These are phyloP conservation scores for Dunaliella sp. DNA, from an alignment of 139 green algal species.

Conservation along the genomic window DNA sequence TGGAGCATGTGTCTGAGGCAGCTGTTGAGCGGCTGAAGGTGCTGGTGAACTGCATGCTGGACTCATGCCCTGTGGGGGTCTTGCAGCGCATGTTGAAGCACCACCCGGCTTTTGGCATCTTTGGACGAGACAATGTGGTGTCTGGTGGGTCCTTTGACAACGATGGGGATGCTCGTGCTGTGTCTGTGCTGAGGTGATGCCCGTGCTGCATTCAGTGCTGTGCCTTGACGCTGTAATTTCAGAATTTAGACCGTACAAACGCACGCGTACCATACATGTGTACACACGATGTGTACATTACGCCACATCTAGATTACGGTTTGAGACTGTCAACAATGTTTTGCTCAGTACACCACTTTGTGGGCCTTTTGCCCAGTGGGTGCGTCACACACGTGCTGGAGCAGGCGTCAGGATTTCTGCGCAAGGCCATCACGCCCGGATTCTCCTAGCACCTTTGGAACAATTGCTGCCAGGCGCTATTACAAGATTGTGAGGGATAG, in stretches of 20 bases:
- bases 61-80: constrained; percentile 21
- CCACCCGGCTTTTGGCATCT: constrained; percentile 62
- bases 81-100: constrained; percentile 37
- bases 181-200: too few species aligned
- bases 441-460: too few species aligned
- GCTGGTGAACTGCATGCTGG: constrained; percentile 43
- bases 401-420: too few species aligned
- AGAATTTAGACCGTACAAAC: neutral
- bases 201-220: too few species aligned
- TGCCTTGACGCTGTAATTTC: neutral
- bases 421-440: too few species aligned
- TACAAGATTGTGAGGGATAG: too few species aligned
- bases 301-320: neutral
- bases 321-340: neutral
- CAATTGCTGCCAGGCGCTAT: too few species aligned
- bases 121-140: constrained; percentile 46
- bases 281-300: neutral
- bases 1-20: constrained; percentile 47
- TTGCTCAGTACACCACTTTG: too few species aligned
- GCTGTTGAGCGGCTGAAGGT: constrained; percentile 36
- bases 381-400: too few species aligned
- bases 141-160: neutral
- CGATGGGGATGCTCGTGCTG: neutral
- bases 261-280: too few species aligned
- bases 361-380: neutral